Conservation (phyloP, 2,329 filamentous ascomycete species). For the Pseudocercospora crystallina region DNA sequence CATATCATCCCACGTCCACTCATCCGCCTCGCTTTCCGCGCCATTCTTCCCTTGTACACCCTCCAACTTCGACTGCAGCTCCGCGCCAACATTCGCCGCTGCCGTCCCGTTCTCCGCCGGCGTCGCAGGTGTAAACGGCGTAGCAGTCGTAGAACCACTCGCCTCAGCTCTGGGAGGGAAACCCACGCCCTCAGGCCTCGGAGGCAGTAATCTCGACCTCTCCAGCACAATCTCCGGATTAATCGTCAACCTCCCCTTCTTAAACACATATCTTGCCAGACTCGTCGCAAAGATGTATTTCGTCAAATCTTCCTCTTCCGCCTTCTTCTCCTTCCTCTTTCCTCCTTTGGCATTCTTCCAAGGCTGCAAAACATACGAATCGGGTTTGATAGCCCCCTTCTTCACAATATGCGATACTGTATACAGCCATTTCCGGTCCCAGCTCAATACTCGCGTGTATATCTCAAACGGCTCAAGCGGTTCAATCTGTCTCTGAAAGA, state of each 20-base stretch:
- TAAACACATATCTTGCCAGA: conserved; percentile 52
- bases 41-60: conserved; percentile 14
- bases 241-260: conserved; percentile 69
- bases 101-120: conserved; percentile 24
- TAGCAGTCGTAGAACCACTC: conserved; percentile 17
- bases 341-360: conserved; percentile 39
- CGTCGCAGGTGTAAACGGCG: conserved; percentile 28
- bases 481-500: conserved; percentile 49
- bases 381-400: conserved; percentile 44
- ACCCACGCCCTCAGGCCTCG: conserved; percentile 60
- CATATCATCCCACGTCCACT: conserved; percentile 62
- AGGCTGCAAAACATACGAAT: conserved; percentile 46
- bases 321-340: conserved; percentile 26
- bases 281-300: conserved; percentile 51
- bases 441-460: conserved; percentile 48
- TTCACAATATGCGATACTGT: conserved; percentile 49
- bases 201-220: conserved; percentile 71
- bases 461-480: conserved; percentile 49
- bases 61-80: conserved; percentile 30
- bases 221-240: conserved; percentile 75
- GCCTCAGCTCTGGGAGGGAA: conserved; percentile 32
- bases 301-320: conserved; percentile 39
- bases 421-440: conserved; percentile 55
- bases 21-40: conserved; percentile 32
- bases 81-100: conserved; percentile 26